Percentiles rank a stretch among this genome's conserved stretches.
Conservation (phyloP, 306 rosid genomes). For the Cucumis melo region DNA sequence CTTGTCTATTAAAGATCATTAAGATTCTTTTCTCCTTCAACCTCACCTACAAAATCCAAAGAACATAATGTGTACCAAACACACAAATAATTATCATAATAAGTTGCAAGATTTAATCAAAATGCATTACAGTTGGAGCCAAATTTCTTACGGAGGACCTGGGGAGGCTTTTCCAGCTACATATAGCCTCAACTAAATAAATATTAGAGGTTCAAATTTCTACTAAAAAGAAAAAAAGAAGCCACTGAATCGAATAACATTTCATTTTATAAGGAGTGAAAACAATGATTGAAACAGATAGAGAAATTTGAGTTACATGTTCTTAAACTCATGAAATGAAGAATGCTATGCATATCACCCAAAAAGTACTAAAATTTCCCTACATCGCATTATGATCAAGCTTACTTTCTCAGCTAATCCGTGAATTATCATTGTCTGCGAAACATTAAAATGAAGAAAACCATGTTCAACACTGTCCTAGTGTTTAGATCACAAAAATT, state of each 20-base stretch:
- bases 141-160: not conserved
- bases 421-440: not conserved
- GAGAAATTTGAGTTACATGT: not conserved
- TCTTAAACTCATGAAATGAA: not conserved
- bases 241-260: not conserved
- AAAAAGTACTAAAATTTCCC: not conserved
- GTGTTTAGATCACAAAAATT: not conserved
- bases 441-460: not conserved
- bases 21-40: not conserved
- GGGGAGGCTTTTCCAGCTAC: too few species aligned
- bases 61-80: too few species aligned
- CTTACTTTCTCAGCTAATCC: not conserved
- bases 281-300: not conserved
- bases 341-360: not conserved
- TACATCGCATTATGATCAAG: not conserved
- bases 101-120: not conserved
- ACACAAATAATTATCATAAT: not conserved
- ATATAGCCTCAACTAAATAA: too few species aligned
- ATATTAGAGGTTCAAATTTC: too few species aligned
- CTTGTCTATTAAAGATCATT: not conserved
- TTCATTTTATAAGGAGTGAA: not conserved
- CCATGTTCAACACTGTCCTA: not conserved
- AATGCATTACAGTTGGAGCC: not conserved
- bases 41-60: not conserved
- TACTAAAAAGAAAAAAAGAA: too few species aligned